Evolutionary conservation across 164 flowering plant species (phyloP).

Genomic region (Aristolochia californica): DNA sequence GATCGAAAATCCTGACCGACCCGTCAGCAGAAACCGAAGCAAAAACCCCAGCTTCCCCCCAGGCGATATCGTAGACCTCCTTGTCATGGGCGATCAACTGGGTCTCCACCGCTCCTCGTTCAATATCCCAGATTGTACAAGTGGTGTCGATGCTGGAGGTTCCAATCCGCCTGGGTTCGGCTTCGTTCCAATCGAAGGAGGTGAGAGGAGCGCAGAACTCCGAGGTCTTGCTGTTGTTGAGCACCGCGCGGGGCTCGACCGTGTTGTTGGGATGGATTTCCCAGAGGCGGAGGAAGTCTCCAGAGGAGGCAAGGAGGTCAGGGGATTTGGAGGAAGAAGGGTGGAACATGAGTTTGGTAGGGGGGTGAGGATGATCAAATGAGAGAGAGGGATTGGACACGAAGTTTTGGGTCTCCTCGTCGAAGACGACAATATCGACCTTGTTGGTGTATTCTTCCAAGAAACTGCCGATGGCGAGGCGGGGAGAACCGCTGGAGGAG

Average conservation of each 20-base stretch:
- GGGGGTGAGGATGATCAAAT: conserved; percentile 75
- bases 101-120: conserved; percentile 63
- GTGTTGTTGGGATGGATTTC: conserved; percentile 33
- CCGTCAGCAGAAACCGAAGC: conserved; percentile 97
- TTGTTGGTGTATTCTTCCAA: conserved; percentile 61
- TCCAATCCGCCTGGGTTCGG: conserved; percentile 55
- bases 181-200: conserved; percentile 62
- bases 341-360: conserved; percentile 72
- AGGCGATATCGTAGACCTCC: conserved; percentile 95
- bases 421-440: conserved; percentile 59
- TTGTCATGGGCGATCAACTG: conserved; percentile 94
- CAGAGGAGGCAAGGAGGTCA: conserved; percentile 38
- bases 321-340: conserved; percentile 23
- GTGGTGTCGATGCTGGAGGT: conserved; percentile 91
- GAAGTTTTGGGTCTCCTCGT: conserved; percentile 36
- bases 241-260: conserved; percentile 25
- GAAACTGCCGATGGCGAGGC: conserved; percentile 71
- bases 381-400: conserved; percentile 39
- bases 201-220: conserved; percentile 60
- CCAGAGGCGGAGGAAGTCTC: conserved; percentile 76
- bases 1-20: conserved; percentile 80
- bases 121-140: conserved; percentile 91
- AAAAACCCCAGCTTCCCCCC: conserved; percentile 91
- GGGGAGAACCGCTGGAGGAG: conserved; percentile 11
- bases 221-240: conserved; percentile 49